These are phyloP conservation scores for Boletus subparvulus DNA, from an alignment of 768 basidiomycete genomes.

Conservation along the genomic window DNA sequence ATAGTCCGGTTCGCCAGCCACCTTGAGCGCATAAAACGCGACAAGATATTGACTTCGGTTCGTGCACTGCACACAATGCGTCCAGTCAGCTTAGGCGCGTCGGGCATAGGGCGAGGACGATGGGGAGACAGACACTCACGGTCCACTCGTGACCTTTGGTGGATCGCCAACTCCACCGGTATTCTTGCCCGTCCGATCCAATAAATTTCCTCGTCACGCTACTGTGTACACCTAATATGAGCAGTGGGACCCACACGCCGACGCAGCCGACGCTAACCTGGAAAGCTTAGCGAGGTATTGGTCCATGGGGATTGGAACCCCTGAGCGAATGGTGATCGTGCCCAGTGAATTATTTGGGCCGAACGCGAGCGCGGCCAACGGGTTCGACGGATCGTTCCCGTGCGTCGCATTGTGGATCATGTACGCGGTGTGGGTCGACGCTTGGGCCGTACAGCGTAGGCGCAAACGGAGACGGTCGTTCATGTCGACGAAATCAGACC, in stretches of 20 bases:
- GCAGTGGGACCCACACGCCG: not conserved
- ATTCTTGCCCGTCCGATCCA: slow-evolving; percentile 60
- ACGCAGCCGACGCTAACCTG: slow-evolving; percentile 38
- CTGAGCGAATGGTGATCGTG: slow-evolving; percentile 45
- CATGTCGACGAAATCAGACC: slow-evolving; percentile 61
- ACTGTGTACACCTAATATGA: slow-evolving; percentile 29
- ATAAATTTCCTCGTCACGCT: slow-evolving; percentile 50
- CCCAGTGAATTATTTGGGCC: slow-evolving; percentile 51
- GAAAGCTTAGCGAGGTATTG: slow-evolving; percentile 49
- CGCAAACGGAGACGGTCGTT: slow-evolving; percentile 56
- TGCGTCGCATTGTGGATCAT: slow-evolving; percentile 48
- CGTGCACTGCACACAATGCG: slow-evolving; percentile 45
- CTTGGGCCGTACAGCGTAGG: slow-evolving; percentile 48
- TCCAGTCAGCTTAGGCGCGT: not conserved
- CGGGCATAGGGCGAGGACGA: not conserved
- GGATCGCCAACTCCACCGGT: slow-evolving; percentile 55
- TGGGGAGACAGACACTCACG: slow-evolving; percentile 37
- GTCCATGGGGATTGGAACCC: slow-evolving; percentile 45
- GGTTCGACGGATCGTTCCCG: slow-evolving; percentile 31
- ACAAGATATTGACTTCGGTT: slow-evolving; percentile 51
- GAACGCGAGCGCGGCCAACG: slow-evolving; percentile 52
- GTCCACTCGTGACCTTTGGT: slow-evolving; percentile 61
- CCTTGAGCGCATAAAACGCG: slow-evolving; percentile 60
- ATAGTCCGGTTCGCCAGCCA: slow-evolving; percentile 55
- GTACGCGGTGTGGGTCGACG: slow-evolving; percentile 44